Percentiles rank a stretch among this genome's conserved stretches.
Conservation (phyloP, 441 rosid genomes). For the Euphorbia celastroides region DNA sequence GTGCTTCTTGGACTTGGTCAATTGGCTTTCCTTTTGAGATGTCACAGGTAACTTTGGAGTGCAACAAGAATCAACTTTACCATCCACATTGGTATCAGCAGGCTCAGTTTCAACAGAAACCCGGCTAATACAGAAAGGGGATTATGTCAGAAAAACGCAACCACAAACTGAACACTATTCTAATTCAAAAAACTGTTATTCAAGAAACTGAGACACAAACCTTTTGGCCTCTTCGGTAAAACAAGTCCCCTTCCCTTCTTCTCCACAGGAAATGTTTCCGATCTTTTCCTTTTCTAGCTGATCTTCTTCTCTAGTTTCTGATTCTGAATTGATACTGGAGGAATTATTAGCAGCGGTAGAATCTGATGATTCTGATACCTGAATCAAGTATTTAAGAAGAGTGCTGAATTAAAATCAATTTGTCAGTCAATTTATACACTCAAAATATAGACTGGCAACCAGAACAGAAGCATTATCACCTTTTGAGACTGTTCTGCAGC, state of each 20-base stretch:
- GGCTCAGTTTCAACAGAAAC: slow-evolving; percentile 19
- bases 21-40: slow-evolving; percentile 33
- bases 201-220: slow-evolving; percentile 23
- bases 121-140: slow-evolving; percentile 14
- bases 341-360: slow-evolving; percentile 15
- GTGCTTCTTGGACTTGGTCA: slow-evolving; percentile 50
- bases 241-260: slow-evolving; percentile 15
- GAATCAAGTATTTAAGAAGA: slow-evolving; percentile 6
- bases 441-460: not conserved
- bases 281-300: slow-evolving; percentile 23
- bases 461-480: slow-evolving; percentile 24
- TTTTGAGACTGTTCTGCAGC: slow-evolving; percentile 51
- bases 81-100: slow-evolving; percentile 32
- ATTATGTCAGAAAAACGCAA: slow-evolving; percentile 15
- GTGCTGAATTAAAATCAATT: not conserved
- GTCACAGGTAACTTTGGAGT: slow-evolving; percentile 50
- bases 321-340: slow-evolving; percentile 19
- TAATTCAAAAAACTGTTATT: not conserved
- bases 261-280: slow-evolving; percentile 5
- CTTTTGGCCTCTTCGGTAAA: slow-evolving; percentile 32
- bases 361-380: slow-evolving; percentile 40
- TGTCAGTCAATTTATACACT: not conserved
- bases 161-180: not conserved
- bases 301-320: slow-evolving; percentile 23
- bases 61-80: slow-evolving; percentile 36